Evolutionary conservation across 1,139 yeast genomes (phyloP), one percentile per base, ranked within the genome.

Genomic region (Zygoascus hellenicus): DNA sequence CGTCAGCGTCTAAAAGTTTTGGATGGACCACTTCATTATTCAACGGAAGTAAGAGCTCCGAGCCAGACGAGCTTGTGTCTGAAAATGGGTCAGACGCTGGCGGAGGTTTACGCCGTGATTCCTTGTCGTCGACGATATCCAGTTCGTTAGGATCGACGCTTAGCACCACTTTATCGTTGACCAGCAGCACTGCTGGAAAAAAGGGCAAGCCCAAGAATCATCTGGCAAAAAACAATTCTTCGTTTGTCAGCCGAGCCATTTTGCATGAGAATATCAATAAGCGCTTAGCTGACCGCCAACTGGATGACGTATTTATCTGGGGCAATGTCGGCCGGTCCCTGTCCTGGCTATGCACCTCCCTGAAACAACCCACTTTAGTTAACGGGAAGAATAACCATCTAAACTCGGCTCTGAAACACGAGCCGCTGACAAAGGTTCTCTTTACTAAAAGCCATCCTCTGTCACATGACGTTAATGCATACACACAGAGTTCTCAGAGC

Each of bases 391-490:
- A 38, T 50, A 3, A 38, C 50, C 15, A 43, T 41, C 31, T 36
- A 16, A 43, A 43, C 13, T 10, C 31, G 6, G 37, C 42, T 10
- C 28, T 48, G 32, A 53, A 59, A 45, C 65, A 64, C 43, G 74
- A 70, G 49, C 66, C 72, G 11, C 55, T 71, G 47, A 53, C 65
- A 33, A 68, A 68, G 54, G 57, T 71, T 37, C 53, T 70, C 45
- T 64, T 70, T 51, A 60, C 72, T n/a, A 63, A 64, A 48, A 65
- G 69, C 13, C 67, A 69, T 54, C 71, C 72, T n/a, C 55, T 68
- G 26, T 65, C 70, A 48, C 73, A 68, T 47, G 70, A 66, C 47
- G 58, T 69, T 11, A 50, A 46, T 34, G 48, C 47, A 31, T 46
- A 48, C 14, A 68, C 72, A 2, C 58, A 61, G n/a, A 62, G 68